Base-by-base conservation (phyloP, 768 basidiomycete species). In the Agrocybe praecox region DNA sequence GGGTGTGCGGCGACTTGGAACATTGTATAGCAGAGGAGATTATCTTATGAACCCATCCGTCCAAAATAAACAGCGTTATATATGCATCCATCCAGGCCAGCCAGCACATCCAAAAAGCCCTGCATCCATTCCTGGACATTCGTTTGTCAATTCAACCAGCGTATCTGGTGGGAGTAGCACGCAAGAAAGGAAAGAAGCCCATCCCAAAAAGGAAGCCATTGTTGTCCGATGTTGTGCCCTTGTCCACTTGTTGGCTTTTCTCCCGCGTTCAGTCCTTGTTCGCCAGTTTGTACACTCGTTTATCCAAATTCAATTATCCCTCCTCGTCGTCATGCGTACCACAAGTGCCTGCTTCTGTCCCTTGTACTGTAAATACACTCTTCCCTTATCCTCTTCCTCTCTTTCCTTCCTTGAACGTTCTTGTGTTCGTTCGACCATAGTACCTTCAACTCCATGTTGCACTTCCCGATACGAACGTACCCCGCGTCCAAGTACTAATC, bases 1-100 rank as follows among this genome's bases (percentile, higher is more conserved):
- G 76, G 73, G 51, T 80, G 78, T 26, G 78, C 67, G 4, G 79
- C 74, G 64, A 82, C 76, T 69, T 80, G 79, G 75, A 81, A 75
- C 80, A 81, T 80, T 40, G 36, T 14, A 34, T 34, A 34, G 15
- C 33, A 15, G 15, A 34, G 33, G 15, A 15, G 33, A 34, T 7
- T 34, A 34, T 7, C n/a, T n/a, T n/a, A n/a, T n/a, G n/a, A n/a
- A n/a, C n/a, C n/a, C n/a, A 34, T 8, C 33, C 15, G 33, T 34
- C 7, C 8, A 34, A 34, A 15, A 34, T 7, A 15, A 61, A 58
- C 45, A 54, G 61, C 67, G 68, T 70, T 69, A 74, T 69, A 72
- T 29, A 48, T 36, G 15, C 57, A 61, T 63, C 60, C 55, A 29
- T 43, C 46, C 52, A 54, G 33, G 15, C 15, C 36, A 15, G 36